phyloP scores from a whole-genome alignment of 306 rosid species.

The Dalbergia cultrata region DNA sequence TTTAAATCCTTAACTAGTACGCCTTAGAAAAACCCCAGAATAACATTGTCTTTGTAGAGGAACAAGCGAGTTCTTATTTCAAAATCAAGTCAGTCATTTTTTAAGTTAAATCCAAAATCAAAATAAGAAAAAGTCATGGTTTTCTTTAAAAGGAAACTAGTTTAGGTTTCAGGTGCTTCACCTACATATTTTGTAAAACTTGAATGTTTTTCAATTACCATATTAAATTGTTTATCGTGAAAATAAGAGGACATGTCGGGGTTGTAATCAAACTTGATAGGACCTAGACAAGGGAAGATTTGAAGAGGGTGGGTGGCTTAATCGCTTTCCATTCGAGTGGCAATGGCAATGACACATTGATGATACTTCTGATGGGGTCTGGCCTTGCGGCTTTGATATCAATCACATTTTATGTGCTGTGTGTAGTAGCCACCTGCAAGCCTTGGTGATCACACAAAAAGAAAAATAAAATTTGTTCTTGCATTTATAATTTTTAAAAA shows the following conservation, averaged over 20 bases:
- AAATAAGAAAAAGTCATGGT: no score
- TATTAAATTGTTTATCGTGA: no score
- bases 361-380: neutral
- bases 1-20: no score
- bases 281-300: neutral
- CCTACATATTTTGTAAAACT: neutral
- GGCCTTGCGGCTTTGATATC: neutral
- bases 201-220: neutral
- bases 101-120: no score
- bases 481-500: no score
- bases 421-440: neutral
- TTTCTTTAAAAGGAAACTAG: no score
- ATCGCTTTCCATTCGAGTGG: conserved; percentile 13
- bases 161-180: neutral
- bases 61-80: no score
- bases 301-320: neutral
- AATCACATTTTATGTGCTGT: neutral
- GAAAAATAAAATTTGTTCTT: neutral
- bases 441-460: neutral
- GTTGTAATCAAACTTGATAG: neutral
- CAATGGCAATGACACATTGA: neutral
- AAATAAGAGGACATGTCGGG: neutral
- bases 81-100: no score
- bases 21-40: no score
- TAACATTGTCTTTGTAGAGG: no score